phyloP scores from a whole-genome alignment of 352 stramenopile genomes.

The Blastocystis sp. region DNA sequence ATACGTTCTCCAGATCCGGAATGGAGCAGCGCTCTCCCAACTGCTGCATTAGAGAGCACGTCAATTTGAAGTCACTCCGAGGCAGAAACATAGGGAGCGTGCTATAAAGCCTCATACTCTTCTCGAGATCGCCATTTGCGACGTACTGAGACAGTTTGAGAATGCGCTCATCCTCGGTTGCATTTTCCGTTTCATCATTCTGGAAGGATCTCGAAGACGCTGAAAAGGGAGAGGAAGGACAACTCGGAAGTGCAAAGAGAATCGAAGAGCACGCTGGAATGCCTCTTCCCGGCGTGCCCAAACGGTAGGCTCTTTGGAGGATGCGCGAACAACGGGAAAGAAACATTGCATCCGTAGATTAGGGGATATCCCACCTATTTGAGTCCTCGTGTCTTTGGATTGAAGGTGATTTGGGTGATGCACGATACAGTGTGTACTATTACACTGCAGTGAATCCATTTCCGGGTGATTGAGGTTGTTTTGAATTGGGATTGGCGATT shows the following conservation, averaged over 20 bases:
- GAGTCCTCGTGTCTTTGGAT: too few relatives aligned
- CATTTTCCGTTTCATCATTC: neutral
- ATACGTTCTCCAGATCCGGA: slow-evolving; percentile 59
- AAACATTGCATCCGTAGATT: neutral
- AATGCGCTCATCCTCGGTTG: slow-evolving; percentile 47
- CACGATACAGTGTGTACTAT: too few relatives aligned
- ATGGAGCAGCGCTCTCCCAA: slow-evolving; percentile 11
- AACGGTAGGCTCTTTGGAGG: neutral
- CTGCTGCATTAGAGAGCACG: slow-evolving; percentile 52
- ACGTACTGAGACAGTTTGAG: slow-evolving; percentile 35
- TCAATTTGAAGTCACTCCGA: slow-evolving; percentile 50
- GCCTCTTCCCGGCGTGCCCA: neutral
- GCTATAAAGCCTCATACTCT: slow-evolving; percentile 30
- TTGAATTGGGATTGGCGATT: too few relatives aligned
- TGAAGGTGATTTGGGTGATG: too few relatives aligned
- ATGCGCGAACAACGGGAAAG: neutral
- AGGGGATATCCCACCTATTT: too few relatives aligned
- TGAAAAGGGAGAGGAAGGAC: neutral
- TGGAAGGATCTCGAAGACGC: neutral
- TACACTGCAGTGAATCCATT: too few relatives aligned
- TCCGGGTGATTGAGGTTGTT: too few relatives aligned
- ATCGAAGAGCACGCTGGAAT: neutral
- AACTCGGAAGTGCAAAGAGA: neutral
- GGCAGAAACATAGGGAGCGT: slow-evolving; percentile 46
- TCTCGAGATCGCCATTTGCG: slow-evolving; percentile 35